phyloP scores from a whole-genome alignment of 2,329 filamentous ascomycete species.

The Colletotrichum lini region DNA sequence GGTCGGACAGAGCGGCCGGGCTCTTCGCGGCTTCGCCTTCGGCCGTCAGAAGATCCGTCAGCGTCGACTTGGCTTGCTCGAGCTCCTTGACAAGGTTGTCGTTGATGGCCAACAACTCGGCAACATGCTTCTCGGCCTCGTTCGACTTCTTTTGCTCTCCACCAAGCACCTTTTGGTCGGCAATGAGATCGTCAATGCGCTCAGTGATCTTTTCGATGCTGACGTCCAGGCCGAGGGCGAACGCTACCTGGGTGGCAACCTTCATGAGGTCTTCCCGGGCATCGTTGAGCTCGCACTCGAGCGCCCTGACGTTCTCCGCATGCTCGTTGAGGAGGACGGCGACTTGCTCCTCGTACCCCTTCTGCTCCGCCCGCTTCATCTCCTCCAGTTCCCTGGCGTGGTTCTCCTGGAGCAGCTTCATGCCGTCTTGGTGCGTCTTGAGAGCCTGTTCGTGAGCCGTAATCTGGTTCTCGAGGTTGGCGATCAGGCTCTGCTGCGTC shows the following conservation, averaged over 20 bases:
- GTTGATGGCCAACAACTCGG: constrained; percentile 71
- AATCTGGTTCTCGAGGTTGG: constrained; percentile 71
- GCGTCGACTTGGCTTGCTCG: constrained; percentile 69
- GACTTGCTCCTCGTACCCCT: constrained; percentile 71
- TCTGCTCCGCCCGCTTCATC: constrained; percentile 64
- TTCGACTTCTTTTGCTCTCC: constrained; percentile 71
- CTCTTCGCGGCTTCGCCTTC: constrained; percentile 62
- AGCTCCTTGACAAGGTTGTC: constrained; percentile 74
- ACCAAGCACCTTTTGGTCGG: constrained; percentile 71
- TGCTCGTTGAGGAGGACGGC: constrained; percentile 73
- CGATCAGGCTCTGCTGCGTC: constrained; percentile 63
- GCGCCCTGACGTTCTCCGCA: constrained; percentile 65
- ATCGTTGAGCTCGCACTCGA: constrained; percentile 75
- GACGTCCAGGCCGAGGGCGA: constrained; percentile 72
- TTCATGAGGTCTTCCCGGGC: constrained; percentile 77
- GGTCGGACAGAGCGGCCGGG: constrained; percentile 65
- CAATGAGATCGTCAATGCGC: constrained; percentile 70
- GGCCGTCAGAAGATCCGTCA: constrained; percentile 68
- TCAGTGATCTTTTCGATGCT: constrained; percentile 78
- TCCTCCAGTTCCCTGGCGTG: constrained; percentile 67
- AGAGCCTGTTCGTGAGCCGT: constrained; percentile 71
- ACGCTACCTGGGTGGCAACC: constrained; percentile 74
- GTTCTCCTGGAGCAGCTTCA: constrained; percentile 64
- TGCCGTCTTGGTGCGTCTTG: constrained; percentile 66
- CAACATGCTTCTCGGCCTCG: constrained; percentile 69